Base-by-base conservation (phyloP, 768 basidiomycete species). In the Podaxis rugospora region DNA sequence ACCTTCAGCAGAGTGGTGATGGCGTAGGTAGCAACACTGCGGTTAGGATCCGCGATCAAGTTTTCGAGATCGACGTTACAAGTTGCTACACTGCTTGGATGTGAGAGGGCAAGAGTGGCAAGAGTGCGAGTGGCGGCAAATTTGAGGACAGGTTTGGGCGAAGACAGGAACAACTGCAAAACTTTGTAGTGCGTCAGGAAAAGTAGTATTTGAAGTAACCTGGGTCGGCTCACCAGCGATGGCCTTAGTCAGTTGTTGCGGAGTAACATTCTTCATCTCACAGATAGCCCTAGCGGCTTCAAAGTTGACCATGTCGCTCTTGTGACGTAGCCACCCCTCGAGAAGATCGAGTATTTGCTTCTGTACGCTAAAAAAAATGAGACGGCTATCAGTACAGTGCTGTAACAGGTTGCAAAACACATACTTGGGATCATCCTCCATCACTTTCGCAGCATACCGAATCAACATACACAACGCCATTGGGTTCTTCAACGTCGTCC, bases 261-360 rank as follows among this genome's bases (percentile, higher is more conserved):
- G 71, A 27, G 87, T 81, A 28, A 94, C 89, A 63, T 88, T 86
- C 74, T 88, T 91, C 91, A 96, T 92, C 72, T 98, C 96, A 72
- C 95, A 98, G 64, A 99, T 96, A 5, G 88, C 95, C 47, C 97
- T 90, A 3, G 97, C 96, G 21, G 97, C 97, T 73, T 99, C 97
- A 63, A 95, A 92, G 76, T 98, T 98, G 70, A 99, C 97, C 96
- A 98, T 99, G 72, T 99, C 97, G 66, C 94, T 97, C 80, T 99
- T 99, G 76, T 99, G 97, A 61, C 95, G 87, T 62, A 98, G 78
- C 88, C 95, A 95, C 36, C 91, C 89, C 70, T 98, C 97, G 39
- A 98, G 80, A 46, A 97, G 82, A 65, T 98, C 97, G 55, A 93
- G 79, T 83, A 98, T 96, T 68, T 92, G 94, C 63, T 84, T 87